A percentile compares a stretch with the other conserved stretches of the same genome.
Evolutionary conservation across 1,139 yeast species (phyloP).

Genomic region (Yamadazyma taylorii): DNA sequence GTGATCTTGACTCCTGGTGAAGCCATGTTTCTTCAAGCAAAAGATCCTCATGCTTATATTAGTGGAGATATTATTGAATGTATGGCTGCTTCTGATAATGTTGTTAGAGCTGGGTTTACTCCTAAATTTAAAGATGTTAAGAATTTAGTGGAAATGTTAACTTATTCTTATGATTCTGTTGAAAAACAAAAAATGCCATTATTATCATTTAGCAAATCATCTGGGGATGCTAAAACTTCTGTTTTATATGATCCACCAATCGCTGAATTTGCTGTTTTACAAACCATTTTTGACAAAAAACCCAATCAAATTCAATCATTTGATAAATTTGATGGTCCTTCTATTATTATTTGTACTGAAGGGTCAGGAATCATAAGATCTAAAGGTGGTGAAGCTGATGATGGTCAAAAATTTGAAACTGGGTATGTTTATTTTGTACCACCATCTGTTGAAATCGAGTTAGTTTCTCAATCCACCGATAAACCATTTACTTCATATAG

Average conservation of each 20-base stretch:
- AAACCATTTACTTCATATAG: conserved; percentile 71
- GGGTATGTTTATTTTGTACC: conserved; percentile 87
- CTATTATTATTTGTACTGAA: conserved; percentile 78
- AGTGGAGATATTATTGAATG: conserved; percentile 97
- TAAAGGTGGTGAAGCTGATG: conserved; percentile 34
- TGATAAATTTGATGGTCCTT: conserved; percentile 78
- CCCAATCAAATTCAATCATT: conserved; percentile 48
- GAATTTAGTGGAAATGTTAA: conserved; percentile 85
- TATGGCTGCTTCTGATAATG: conserved; percentile 99
- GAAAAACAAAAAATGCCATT: conserved; percentile 90
- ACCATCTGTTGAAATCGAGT: conserved; percentile 66
- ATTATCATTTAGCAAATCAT: conserved; percentile 57
- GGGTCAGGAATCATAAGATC: conserved; percentile 66
- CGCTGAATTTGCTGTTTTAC: conserved; percentile 90
- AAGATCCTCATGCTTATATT: conserved; percentile 97
- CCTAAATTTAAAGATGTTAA: conserved; percentile 96
- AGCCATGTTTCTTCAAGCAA: conserved; percentile 94
- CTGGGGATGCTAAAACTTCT: conserved; percentile 62
- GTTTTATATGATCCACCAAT: conserved; percentile 92
- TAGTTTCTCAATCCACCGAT: conserved; percentile 51
- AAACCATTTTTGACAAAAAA: conserved; percentile 53
- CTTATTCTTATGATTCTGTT: conserved; percentile 85
- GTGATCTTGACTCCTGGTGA: conserved; percentile 84
- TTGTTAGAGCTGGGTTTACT: conserved; percentile 97
- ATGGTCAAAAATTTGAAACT: conserved; percentile 40